Evolutionary conservation across 1,139 yeast genomes (phyloP).

Genomic region (Magnusiomyces sp.): DNA sequence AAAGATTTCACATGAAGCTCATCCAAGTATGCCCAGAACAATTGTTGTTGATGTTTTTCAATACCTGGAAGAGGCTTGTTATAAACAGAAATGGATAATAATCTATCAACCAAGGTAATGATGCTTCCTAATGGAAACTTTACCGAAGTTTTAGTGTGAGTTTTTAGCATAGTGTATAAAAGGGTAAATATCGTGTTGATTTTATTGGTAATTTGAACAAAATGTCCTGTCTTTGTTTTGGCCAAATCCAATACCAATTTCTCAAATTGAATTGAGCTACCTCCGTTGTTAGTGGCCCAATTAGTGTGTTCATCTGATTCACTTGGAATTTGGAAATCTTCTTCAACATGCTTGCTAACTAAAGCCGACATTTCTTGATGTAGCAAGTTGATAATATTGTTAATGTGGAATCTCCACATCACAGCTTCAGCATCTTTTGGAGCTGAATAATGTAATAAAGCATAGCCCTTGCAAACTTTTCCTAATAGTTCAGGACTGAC

Average conservation of each 20-base stretch:
- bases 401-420: constrained; percentile 28
- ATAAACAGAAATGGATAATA: constrained; percentile 19
- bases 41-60: constrained; percentile 17
- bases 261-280: neutral
- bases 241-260: constrained; percentile 6
- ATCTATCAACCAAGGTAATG: constrained; percentile 22
- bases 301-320: constrained; percentile 4
- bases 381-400: constrained; percentile 21
- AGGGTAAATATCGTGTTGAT: constrained; percentile 21
- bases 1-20: constrained; percentile 18
- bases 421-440: constrained; percentile 37
- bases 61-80: constrained; percentile 16
- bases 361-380: constrained; percentile 18
- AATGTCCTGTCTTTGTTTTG: neutral
- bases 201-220: constrained; percentile 10
- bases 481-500: constrained; percentile 36
- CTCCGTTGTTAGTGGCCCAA: neutral
- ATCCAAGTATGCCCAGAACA: constrained; percentile 19
- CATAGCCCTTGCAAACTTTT: constrained; percentile 44
- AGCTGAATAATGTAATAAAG: constrained; percentile 54
- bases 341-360: constrained; percentile 18
- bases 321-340: constrained; percentile 14
- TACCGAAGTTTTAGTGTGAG: constrained; percentile 23
- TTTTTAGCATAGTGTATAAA: constrained; percentile 21
- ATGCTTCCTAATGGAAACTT: constrained; percentile 26